Conservation (phyloP, 1,284 basidiomycete genomes). For the Boletellus dicymbophilus region DNA sequence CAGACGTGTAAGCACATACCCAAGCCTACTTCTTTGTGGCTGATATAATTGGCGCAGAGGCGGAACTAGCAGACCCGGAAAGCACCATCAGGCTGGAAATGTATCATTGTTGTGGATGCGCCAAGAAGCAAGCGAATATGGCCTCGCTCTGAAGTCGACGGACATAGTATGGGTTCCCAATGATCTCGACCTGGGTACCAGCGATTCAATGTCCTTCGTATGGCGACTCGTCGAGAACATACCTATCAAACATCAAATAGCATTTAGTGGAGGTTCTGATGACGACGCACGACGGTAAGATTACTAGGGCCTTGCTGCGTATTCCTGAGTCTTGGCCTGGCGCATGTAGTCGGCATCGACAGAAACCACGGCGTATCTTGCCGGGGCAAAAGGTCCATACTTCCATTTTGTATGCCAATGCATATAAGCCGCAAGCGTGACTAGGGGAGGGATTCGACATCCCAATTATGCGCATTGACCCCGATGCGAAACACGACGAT, state of each 20-base stretch:
- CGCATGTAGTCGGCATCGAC: too few relatives aligned
- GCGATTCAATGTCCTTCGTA: background rate
- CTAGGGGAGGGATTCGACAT: too few relatives aligned
- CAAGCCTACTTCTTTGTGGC: background rate
- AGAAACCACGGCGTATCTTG: too few relatives aligned
- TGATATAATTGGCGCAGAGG: conserved; percentile 11
- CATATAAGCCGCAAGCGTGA: too few relatives aligned
- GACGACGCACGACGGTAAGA: conserved; percentile 16
- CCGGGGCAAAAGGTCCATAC: too few relatives aligned
- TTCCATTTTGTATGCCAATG: too few relatives aligned
- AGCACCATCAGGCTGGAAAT: conserved; percentile 17
- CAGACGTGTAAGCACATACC: conserved; percentile 29
- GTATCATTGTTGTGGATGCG: conserved; percentile 32
- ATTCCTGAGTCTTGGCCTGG: too few relatives aligned
- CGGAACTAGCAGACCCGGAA: conserved; percentile 16
- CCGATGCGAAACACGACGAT: too few relatives aligned
- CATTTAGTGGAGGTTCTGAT: conserved; percentile 14
- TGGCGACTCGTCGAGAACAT: conserved; percentile 24
- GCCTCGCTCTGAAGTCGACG: conserved; percentile 19
- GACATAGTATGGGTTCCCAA: conserved; percentile 24
- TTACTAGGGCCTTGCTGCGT: too few relatives aligned
- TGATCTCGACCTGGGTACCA: conserved; percentile 21
- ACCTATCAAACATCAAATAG: conserved; percentile 25
- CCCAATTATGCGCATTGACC: too few relatives aligned
- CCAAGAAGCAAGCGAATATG: conserved; percentile 18